A percentile compares a stretch with the other conserved stretches of the same genome.
These are phyloP conservation scores for Ceratorhiza oryzae-sativae DNA, from an alignment of 1,284 basidiomycete species.

Conservation along the genomic window DNA sequence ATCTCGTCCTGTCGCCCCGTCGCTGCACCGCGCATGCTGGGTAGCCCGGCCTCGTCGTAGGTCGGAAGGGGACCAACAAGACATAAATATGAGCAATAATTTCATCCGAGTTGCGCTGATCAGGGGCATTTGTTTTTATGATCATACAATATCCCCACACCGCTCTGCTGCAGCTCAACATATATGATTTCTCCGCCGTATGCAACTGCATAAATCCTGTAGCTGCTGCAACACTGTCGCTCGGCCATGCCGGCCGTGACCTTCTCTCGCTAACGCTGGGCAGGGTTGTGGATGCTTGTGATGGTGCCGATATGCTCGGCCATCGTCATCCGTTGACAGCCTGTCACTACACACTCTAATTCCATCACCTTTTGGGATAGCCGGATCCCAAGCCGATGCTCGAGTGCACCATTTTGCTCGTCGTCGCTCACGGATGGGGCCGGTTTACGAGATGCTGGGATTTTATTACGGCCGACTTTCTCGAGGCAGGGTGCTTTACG, in stretches of 20 bases:
- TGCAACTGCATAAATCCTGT: too few relatives aligned
- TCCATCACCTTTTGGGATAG: background rate
- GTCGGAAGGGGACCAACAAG: background rate
- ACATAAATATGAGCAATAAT: background rate
- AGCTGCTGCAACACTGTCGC: too few relatives aligned
- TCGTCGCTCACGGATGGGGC: background rate
- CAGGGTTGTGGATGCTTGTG: slow-evolving; percentile 9
- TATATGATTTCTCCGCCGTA: too few relatives aligned
- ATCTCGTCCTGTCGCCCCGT: background rate
- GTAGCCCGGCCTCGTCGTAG: too few relatives aligned
- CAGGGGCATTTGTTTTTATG: background rate
- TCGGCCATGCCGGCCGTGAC: too few relatives aligned
- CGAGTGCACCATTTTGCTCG: background rate
- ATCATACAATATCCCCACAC: too few relatives aligned
- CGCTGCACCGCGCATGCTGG: too few relatives aligned
- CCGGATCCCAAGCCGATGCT: background rate
- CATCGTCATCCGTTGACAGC: slow-evolving; percentile 12
- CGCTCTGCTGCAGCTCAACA: too few relatives aligned
- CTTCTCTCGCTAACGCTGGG: slow-evolving; percentile 15
- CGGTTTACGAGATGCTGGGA: too few relatives aligned
- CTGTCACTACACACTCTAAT: background rate
- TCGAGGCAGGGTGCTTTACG: too few relatives aligned
- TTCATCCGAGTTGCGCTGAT: background rate
- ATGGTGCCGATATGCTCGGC: slow-evolving; percentile 3
- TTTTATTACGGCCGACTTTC: too few relatives aligned